Base-by-base conservation (phyloP, 2,329 filamentous ascomycete genomes). In the Zymoseptoria crescenta region DNA sequence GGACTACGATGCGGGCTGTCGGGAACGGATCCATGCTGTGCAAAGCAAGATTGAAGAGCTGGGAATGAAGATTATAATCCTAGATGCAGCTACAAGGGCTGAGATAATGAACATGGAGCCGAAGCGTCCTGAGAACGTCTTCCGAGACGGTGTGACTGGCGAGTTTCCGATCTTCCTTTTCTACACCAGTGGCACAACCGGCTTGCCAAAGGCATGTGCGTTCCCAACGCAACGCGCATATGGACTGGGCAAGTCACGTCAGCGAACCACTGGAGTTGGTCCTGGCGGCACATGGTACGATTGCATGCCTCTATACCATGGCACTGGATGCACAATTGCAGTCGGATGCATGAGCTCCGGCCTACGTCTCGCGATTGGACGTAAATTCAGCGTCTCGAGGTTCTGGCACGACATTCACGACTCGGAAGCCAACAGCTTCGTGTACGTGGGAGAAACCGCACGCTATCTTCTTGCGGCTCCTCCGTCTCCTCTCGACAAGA, bases 301-400 rank as follows among this genome's bases (percentile, higher is more conserved):
- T 68, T 88, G 86, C 72, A 91, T 91, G 87, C 88, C 83, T 0
- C 75, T 89, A 30, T 91, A 91, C 69, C 88, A 92, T 71, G 87
- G 87, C 13, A 91, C 88, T 0, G 88, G 87, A 6, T 82, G 82
- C 19, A 83, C 87, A 35, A 79, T 77, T 5, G 78, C 81, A 30
- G 79, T 87, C 55, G 74, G 73, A 4, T 82, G 81, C 65, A 73
- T 89, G 61, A 67, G 83, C 4, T 74, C 73, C 3, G 81, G 83
- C 2, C 62, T 80, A 8, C 85, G 84, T 0, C 74, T 87, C 35
- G 87, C 83, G 67, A 80, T 88, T 45, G 84, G 83, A 20, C 81
- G 81, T 56, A 84, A 81, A 69, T 92, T 92, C 76, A 87, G 84
- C 61, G 84, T 82, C 1, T 81, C 83, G 0, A 79, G 79, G 19